Evolutionary conservation across 2,329 filamentous ascomycete genomes (phyloP).

Genomic region (Orbilia ellipsospora): DNA sequence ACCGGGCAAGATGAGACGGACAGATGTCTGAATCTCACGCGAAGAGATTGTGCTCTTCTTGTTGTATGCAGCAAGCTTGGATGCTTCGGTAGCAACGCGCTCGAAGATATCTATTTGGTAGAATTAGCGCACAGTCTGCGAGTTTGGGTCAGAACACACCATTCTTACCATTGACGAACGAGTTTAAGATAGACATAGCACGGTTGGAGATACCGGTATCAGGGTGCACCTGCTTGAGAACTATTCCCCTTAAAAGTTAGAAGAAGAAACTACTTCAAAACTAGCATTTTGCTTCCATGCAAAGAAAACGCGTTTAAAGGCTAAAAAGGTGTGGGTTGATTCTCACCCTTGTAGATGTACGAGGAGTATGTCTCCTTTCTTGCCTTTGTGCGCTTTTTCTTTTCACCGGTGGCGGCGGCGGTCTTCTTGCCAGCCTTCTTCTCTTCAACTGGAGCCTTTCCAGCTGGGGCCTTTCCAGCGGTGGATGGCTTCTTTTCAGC

Average conservation of each 20-base stretch:
- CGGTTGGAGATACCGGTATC: slow-evolving; percentile 99
- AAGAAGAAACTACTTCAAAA: slow-evolving; percentile 8
- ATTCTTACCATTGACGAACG: slow-evolving; percentile 92
- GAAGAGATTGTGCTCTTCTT: slow-evolving; percentile 99
- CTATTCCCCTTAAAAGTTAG: slow-evolving; percentile 65
- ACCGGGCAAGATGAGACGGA: slow-evolving; percentile 96
- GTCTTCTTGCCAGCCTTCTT: slow-evolving; percentile 99
- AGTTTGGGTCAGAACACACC: background rate
- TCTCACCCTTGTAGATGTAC: slow-evolving; percentile 99
- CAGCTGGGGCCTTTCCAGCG: slow-evolving; percentile 89
- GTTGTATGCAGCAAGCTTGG: slow-evolving; percentile 99
- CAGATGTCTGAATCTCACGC: slow-evolving; percentile 98
- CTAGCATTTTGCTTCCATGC: background rate
- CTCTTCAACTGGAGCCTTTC: slow-evolving; percentile 90
- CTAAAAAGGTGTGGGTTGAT: background rate
- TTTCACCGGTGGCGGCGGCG: slow-evolving; percentile 86
- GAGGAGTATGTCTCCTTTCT: slow-evolving; percentile 99
- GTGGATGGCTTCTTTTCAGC: slow-evolving; percentile 97
- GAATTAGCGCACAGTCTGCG: too few relatives aligned
- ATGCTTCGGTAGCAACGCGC: slow-evolving; percentile 97
- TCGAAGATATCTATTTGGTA: slow-evolving; percentile 99
- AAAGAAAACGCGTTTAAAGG: background rate
- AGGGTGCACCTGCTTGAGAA: slow-evolving; percentile 99
- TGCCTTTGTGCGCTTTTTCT: slow-evolving; percentile 99
- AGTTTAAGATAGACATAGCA: slow-evolving; percentile 99